Evolutionary conservation across 2,329 filamentous ascomycete genomes (phyloP), one percentile per base, ranked within the genome.

Genomic region (Botrytis byssoidea): DNA sequence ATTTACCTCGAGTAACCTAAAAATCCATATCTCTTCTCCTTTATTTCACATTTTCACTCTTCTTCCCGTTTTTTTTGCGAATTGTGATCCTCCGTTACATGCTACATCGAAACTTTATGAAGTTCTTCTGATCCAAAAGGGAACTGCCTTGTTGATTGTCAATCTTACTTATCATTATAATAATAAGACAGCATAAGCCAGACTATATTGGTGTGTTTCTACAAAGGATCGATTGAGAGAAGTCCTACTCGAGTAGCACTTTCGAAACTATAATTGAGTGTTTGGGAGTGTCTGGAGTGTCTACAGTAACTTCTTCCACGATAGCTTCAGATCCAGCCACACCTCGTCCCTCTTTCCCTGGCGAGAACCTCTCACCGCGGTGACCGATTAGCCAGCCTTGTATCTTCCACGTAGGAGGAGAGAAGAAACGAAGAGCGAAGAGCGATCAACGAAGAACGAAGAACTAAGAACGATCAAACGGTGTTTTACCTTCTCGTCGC

Each of bases 1-100:
- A 72, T 72, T 72, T 72, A 35, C 37, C 37, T 66, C 22, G 48
- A 51, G 59, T 55, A 65, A 71, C 55, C 29, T 37, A 69, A n/a
- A 16, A 10, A 48, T 35, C 25, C 42, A 48, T 67, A 37, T 61
- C 55, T 40, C 29, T 48, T 63, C 57, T 71, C 51, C 46, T 64
- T 44, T 48, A 35, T 29, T 71, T 70, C 51, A 51, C 35, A 14
- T 59, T 22, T 57, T 42, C 48, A 0, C 32, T 69, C 66, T 20
- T 59, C 48, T 60, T 59, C 25, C 37, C 51, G 2, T 40, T 37
- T 32, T 8, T 7, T 9, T 25, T 60, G 48, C 67, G 40, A 55
- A 68, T 68, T 29, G 66, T 68, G 51, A 68, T 68, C 44, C 66
- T n/a, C n/a, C 46, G 37, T 29, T 37, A 37, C 37, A 37, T 37